Evolutionary conservation across 2,329 filamentous ascomycete species (phyloP).

Genomic region (Podosphaera xanthii): DNA sequence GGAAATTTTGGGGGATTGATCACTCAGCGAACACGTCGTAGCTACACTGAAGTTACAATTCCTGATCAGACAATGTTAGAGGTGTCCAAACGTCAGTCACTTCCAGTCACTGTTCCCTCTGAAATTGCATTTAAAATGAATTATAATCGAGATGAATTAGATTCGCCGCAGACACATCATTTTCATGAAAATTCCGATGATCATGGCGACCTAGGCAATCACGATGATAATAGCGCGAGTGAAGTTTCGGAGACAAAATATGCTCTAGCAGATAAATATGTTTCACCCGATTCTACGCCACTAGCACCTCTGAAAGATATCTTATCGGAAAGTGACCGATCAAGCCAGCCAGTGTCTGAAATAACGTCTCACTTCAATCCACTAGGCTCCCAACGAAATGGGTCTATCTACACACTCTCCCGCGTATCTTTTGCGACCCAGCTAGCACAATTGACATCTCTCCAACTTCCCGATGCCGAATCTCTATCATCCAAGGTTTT

Average conservation of each 20-base stretch:
- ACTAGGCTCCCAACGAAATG: constrained; percentile 41
- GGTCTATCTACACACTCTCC: constrained; percentile 84
- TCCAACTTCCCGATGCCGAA: constrained; percentile 68
- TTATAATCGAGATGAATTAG: constrained; percentile 30
- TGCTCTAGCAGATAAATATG: constrained; percentile 30
- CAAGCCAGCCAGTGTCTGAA: constrained; percentile 12
- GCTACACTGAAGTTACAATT: constrained; percentile 8
- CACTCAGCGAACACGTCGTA: constrained; percentile 14
- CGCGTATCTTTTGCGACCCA: constrained; percentile 84
- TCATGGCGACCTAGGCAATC: not conserved
- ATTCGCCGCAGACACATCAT: constrained; percentile 35
- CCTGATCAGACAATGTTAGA: constrained; percentile 10
- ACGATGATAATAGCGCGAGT: constrained; percentile 43
- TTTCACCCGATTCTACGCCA: constrained; percentile 17
- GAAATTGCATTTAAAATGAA: not conserved
- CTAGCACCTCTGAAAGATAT: constrained; percentile 29
- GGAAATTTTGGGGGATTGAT: constrained; percentile 25
- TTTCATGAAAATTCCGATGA: not conserved
- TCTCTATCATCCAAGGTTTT: constrained; percentile 65
- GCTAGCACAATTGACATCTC: constrained; percentile 72
- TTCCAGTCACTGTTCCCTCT: constrained; percentile 3
- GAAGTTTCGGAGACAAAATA: constrained; percentile 31
- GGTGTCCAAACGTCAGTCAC: constrained; percentile 9
- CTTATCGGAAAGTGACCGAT: constrained; percentile 20
- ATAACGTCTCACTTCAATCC: constrained; percentile 38